phyloP scores from a whole-genome alignment of 805 yeast species.

The Wickerhamiella qilinensis region DNA sequence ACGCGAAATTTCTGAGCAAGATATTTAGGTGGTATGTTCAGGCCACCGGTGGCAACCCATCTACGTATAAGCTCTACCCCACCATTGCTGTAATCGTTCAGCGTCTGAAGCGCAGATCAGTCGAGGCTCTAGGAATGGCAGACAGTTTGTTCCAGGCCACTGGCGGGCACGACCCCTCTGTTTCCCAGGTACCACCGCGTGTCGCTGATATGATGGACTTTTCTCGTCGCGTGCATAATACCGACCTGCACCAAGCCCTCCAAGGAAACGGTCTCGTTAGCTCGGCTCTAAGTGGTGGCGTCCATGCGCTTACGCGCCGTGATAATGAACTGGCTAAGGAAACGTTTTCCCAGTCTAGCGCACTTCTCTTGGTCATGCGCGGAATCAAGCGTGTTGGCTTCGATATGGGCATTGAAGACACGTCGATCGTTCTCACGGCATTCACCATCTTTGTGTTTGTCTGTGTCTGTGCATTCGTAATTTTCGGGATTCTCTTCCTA shows the following conservation, averaged over 20 bases:
- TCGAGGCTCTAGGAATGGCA: slow-evolving; percentile 6
- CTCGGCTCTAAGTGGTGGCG: no score
- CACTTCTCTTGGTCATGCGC: slow-evolving; percentile 47
- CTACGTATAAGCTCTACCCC: slow-evolving; percentile 40
- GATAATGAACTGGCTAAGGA: slow-evolving; percentile 11
- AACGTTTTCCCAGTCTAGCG: slow-evolving; percentile 12
- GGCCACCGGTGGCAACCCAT: slow-evolving; percentile 79
- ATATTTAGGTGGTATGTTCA: slow-evolving; percentile 91
- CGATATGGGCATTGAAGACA: slow-evolving; percentile 60
- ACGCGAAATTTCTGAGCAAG: slow-evolving; percentile 63
- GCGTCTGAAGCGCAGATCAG: slow-evolving; percentile 29
- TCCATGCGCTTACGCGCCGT: slow-evolving; percentile 7
- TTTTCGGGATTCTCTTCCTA: slow-evolving; percentile 38
- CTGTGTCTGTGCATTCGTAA: slow-evolving; percentile 52
- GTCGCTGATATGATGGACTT: slow-evolving; percentile 5
- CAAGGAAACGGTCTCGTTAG: background rate
- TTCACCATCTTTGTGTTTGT: slow-evolving; percentile 70
- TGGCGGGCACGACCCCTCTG: no score
- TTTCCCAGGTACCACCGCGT: slow-evolving; percentile 6
- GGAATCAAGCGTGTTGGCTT: slow-evolving; percentile 79
- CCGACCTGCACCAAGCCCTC: background rate
- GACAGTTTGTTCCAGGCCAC: slow-evolving; percentile 32
- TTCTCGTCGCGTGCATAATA: background rate
- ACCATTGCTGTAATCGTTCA: slow-evolving; percentile 62
- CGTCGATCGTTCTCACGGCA: slow-evolving; percentile 73